Evolutionary conservation across 2,329 filamentous ascomycete species (phyloP).

Genomic region (Penicillium sp.): DNA sequence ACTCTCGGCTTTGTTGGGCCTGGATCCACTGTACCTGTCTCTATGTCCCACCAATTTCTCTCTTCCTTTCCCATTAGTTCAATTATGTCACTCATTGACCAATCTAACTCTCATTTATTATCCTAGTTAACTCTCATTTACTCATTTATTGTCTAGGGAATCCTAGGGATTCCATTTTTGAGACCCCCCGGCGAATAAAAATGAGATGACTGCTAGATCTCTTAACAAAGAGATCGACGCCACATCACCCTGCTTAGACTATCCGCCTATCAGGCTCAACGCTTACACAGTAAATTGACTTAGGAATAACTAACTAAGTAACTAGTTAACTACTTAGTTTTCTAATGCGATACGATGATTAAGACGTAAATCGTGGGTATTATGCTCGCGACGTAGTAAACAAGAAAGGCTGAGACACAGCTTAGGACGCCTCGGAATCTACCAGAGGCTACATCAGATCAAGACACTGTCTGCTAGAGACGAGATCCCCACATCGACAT

Average conservation of each 20-base stretch:
- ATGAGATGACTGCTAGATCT: background rate
- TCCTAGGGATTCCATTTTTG: too few species aligned
- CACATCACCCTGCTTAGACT: too few species aligned
- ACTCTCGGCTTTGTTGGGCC: constrained; percentile 24
- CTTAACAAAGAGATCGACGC: background rate
- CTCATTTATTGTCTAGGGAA: too few species aligned
- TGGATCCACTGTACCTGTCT: constrained; percentile 13
- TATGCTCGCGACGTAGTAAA: constrained; percentile 26
- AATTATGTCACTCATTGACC: background rate
- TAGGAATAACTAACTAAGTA: background rate
- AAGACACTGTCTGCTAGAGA: background rate
- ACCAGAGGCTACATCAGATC: constrained; percentile 12
- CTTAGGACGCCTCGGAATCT: constrained; percentile 31
- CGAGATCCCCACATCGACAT: background rate
- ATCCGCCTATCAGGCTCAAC: background rate
- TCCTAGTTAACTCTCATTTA: too few species aligned
- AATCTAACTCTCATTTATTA: too few species aligned
- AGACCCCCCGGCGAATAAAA: too few species aligned
- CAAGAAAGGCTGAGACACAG: constrained; percentile 35
- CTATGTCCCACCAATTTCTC: background rate
- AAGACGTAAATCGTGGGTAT: constrained; percentile 30
- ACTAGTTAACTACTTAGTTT: background rate
- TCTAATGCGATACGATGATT: background rate
- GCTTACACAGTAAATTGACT: background rate
- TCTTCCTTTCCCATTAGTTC: background rate